Base-by-base conservation (phyloP, 805 yeast species). In the Nakazawaea ambrosiae region DNA sequence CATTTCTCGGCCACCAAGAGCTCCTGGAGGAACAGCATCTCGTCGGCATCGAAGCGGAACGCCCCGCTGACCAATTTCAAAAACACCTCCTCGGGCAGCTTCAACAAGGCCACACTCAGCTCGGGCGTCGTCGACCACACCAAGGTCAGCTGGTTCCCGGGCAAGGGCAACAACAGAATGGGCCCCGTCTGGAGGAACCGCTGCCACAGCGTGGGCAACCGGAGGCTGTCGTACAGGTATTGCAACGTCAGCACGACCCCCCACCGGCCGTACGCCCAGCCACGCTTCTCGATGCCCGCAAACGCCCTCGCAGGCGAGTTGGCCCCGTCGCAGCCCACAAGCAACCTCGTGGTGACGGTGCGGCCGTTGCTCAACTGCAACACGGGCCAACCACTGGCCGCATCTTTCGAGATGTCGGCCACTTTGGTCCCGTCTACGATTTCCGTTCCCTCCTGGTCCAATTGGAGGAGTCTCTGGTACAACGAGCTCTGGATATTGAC, bases 311-410 rank as follows among this genome's bases (percentile, higher is more conserved):
- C 97, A 0, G 97, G 96, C 1, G 97, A 88, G 56, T 88, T 86
- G 56, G 78, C 87, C 1, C 98, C 98, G 56, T 92, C 98, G 27
- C 96, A 95, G 7, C 98, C 98, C 12, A 92, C 75, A 16, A 89
- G 63, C n/a, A 89, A 65, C 38, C 96, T 68, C 0, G 95, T 72
- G 49, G 74, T 73, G 35, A 80, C 65, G 10, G 52, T 45, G 11
- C 73, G 71, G 1, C 96, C 97, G 44, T 72, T 73, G 11, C 75
- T 72, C 11, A 89, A 63, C 19, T 70, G 64, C 11, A 90, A 78
- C 7, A 76, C 53, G 1, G 97, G 97, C 95, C 96, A 86, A 33
- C 75, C 73, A 20, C 61, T 60, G 15, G 45, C 56, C 42, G 49
- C 38, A 32, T 45, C 41, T 29, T 53, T 37, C 5, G 57, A 45